Evolutionary conservation across 495 filamentous ascomycete genomes (phyloP), one percentile per base, ranked within the genome.

Genomic region (Pseudoneurospora amorphoporcata): DNA sequence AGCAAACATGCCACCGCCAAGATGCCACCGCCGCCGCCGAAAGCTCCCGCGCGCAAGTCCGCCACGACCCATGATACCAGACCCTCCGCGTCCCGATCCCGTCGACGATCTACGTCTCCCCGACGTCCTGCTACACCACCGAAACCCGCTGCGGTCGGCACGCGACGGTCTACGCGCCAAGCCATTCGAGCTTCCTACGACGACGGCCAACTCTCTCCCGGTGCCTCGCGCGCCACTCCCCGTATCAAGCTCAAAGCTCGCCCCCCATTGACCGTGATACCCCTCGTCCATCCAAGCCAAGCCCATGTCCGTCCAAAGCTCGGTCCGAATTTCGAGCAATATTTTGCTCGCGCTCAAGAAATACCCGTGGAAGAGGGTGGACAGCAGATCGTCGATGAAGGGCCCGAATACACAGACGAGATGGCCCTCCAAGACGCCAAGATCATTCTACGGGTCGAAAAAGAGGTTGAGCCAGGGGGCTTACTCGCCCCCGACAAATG

Each of bases 401-500:
- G 81, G 2, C 81, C 82, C 0, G 78, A 79, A 40, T 86, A 83
- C 74, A 87, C 85, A n/a, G 79, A 84, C n/a, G 85, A 87, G 69
- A 79, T 82, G 74, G 81, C 85, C 8, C 73, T 77, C 68, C 83
- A 83, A 69, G 90, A 91, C 77, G 89, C 86, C 0, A 75, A 78
- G 8, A 73, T 85, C 35, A 85, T 90, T n/a, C 72, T 85, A 68
- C 88, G 87, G 37, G 86, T 98, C 4, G 86, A 92, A 68, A 82
- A 88, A 72, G 94, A 92, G 70, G 88, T 86, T 8, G 84, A 92
- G 76, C 88, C 90, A 37, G 92, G 92, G 37, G 93, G 96, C 0
- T 76, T 92, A 8, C 85, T 98, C 38, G 92, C 90, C 73, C 79
- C 84, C 43, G 89, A 90, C 68, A 86, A 87, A 23, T 95, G 92